phyloP scores from a whole-genome alignment of 768 basidiomycete genomes.

The Hypsizygus marmoreus region DNA sequence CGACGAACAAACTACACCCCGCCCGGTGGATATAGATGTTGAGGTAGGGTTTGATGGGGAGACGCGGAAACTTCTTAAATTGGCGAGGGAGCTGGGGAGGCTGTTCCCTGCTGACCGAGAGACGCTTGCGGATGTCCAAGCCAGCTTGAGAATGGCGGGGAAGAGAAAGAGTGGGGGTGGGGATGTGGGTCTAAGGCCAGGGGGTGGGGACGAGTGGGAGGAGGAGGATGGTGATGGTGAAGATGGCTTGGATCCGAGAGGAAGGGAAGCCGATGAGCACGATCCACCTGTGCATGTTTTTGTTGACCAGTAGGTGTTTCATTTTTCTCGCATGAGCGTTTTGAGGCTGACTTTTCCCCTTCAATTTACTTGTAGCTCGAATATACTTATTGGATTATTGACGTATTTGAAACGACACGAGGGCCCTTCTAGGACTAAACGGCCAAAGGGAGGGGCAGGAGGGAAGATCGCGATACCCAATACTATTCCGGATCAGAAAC shows the following conservation, averaged over 20 bases:
- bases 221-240: constrained; percentile 22
- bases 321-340: constrained; percentile 6
- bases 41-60: too few species aligned
- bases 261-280: constrained; percentile 29
- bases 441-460: not conserved
- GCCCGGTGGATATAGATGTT: too few species aligned
- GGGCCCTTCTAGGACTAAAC: constrained; percentile 12
- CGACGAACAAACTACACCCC: too few species aligned
- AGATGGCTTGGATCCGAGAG: constrained; percentile 37
- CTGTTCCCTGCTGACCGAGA: too few species aligned
- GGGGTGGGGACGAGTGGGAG: not conserved
- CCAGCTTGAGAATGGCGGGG: constrained; percentile 6
- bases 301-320: constrained; percentile 57
- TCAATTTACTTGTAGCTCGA: constrained; percentile 63
- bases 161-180: constrained; percentile 3
- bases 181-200: not conserved
- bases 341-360: constrained; percentile 34
- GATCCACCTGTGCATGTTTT: constrained; percentile 48
- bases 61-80: too few species aligned
- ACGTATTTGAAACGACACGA: constrained; percentile 60
- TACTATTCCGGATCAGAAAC: not conserved
- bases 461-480: not conserved
- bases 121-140: too few species aligned
- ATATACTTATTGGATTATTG: constrained; percentile 85
- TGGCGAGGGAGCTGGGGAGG: too few species aligned